A percentile compares a stretch with the other conserved stretches of the same genome.
Evolutionary conservation across 2,329 filamentous ascomycete species (phyloP).

Genomic region (Curvularia spicifera): DNA sequence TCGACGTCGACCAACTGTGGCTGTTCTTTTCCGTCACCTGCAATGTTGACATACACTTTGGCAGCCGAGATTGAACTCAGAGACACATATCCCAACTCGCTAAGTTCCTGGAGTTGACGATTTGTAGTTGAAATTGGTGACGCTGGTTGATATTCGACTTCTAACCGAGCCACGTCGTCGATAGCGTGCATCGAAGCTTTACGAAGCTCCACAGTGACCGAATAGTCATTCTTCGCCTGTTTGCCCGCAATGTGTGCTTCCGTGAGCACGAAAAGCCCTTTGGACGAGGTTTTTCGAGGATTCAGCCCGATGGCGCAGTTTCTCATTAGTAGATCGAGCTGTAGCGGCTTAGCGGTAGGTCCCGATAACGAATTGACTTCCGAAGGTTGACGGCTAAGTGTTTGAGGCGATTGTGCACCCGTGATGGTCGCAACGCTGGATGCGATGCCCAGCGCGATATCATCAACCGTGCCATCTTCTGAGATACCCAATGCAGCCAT

Average conservation of each 20-base stretch:
- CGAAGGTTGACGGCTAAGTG: constrained; percentile 41
- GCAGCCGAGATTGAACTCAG: constrained; percentile 88
- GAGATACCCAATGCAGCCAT: constrained; percentile 78
- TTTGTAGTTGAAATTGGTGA: constrained; percentile 30
- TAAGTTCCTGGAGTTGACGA: constrained; percentile 58
- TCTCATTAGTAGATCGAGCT: constrained; percentile 75
- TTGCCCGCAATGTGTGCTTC: constrained; percentile 75
- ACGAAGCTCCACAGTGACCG: constrained; percentile 70
- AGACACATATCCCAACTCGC: constrained; percentile 77
- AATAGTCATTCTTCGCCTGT: constrained; percentile 70
- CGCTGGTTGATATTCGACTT: constrained; percentile 25
- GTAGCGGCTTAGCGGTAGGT: constrained; percentile 53
- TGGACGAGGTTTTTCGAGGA: constrained; percentile 75
- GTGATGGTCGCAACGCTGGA: constrained; percentile 80
- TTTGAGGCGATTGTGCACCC: constrained; percentile 63
- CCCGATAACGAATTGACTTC: constrained; percentile 31
- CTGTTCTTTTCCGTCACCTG: constrained; percentile 61
- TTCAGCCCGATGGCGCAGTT: constrained; percentile 87
- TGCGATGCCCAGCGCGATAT: constrained; percentile 76
- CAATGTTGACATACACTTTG: constrained; percentile 68
- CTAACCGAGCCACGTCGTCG: constrained; percentile 68
- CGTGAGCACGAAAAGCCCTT: constrained; percentile 77
- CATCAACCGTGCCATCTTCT: constrained; percentile 66
- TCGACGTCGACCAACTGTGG: constrained; percentile 78
- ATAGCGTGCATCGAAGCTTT: constrained; percentile 85